A percentile compares a stretch with the other conserved stretches of the same genome.
These are phyloP conservation scores for Melanopsichium pennsylvanicum DNA, from an alignment of 1,284 basidiomycete species.

Conservation along the genomic window DNA sequence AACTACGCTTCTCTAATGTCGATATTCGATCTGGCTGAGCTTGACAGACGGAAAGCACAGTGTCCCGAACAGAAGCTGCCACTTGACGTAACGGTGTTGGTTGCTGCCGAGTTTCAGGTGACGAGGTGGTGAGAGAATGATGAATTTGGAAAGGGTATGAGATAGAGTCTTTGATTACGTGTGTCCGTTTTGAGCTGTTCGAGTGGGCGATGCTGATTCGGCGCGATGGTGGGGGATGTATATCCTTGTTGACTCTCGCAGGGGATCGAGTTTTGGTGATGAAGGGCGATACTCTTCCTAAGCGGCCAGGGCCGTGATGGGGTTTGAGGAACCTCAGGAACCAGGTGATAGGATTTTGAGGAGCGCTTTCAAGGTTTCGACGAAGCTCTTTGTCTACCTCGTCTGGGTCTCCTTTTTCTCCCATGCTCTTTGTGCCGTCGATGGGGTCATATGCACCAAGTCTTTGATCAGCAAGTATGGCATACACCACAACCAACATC, in stretches of 20 bases:
- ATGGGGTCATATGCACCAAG: no score
- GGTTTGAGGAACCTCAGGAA: background rate
- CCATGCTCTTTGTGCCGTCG: background rate
- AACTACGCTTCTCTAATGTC: background rate
- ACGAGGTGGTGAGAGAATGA: conserved; percentile 1
- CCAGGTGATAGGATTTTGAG: background rate
- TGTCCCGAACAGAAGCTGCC: conserved; percentile 1
- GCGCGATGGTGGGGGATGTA: background rate
- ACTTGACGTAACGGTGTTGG: conserved; percentile 10
- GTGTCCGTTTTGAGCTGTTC: background rate
- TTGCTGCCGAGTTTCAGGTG: background rate
- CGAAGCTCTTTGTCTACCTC: conserved; percentile 8
- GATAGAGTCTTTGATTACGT: conserved; percentile 32
- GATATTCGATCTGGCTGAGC: background rate
- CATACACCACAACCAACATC: conserved; percentile 71
- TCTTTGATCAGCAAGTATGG: conserved; percentile 7
- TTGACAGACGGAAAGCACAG: background rate
- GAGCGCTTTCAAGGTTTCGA: background rate
- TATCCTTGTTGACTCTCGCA: background rate
- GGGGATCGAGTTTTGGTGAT: background rate
- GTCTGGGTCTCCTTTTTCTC: background rate
- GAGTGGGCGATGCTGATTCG: conserved; percentile 4
- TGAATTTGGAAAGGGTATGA: conserved; percentile 37
- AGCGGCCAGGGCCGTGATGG: background rate
- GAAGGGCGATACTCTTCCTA: background rate